These are phyloP conservation scores for Juglanconis oblonga DNA, from an alignment of 2,329 filamentous ascomycete species.

Conservation along the genomic window DNA sequence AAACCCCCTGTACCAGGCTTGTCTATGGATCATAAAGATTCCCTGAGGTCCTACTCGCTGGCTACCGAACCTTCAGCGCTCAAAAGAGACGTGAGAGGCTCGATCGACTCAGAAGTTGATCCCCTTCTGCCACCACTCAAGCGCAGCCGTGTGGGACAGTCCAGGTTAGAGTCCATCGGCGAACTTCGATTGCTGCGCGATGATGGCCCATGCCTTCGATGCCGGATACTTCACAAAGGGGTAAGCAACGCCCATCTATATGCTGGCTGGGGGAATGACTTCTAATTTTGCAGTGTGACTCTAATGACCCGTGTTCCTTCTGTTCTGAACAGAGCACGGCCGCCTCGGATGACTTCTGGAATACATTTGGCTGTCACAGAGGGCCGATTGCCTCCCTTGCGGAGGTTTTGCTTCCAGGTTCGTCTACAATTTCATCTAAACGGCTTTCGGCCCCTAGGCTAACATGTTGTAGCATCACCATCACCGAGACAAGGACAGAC, in stretches of 20 bases:
- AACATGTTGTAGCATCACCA: conserved; percentile 35
- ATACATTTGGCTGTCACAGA: conserved; percentile 48
- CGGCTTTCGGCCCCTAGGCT: background rate
- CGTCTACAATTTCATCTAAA: conserved; percentile 13
- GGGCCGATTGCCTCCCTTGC: conserved; percentile 44
- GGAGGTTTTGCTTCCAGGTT: conserved; percentile 50
- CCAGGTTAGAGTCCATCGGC: conserved; percentile 54
- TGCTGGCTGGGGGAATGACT: conserved; percentile 19
- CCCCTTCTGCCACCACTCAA: conserved; percentile 54
- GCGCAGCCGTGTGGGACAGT: conserved; percentile 49
- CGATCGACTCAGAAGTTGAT: conserved; percentile 47
- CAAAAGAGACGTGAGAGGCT: conserved; percentile 32
- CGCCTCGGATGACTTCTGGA: conserved; percentile 45
- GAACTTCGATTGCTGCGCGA: conserved; percentile 51
- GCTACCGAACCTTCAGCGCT: conserved; percentile 33
- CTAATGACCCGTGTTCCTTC: conserved; percentile 45
- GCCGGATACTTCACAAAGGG: conserved; percentile 42
- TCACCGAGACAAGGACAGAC: conserved; percentile 49
- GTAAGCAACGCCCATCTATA: conserved; percentile 32
- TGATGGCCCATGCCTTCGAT: conserved; percentile 49
- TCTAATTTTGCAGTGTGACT: conserved; percentile 44
- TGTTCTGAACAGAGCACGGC: conserved; percentile 39
- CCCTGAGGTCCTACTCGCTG: conserved; percentile 38
- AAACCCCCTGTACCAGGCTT: conserved; percentile 32
- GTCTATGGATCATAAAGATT: conserved; percentile 39